Evolutionary conservation across 2,329 filamentous ascomycete genomes (phyloP).

Genomic region (Tolypocladium guangdongense): DNA sequence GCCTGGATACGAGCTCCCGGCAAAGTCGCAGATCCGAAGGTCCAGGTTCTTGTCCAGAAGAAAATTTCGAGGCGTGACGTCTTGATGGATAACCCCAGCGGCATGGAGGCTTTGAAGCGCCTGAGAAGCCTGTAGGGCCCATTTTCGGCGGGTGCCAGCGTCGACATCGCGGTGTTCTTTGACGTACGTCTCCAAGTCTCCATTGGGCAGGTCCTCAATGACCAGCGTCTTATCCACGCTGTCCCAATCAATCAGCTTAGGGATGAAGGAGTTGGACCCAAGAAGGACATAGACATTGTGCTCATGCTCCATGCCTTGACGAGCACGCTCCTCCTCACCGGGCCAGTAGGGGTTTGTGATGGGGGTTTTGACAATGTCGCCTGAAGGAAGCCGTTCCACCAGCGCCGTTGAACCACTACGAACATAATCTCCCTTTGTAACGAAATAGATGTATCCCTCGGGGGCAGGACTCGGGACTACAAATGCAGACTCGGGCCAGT

Average conservation of each 20-base stretch:
- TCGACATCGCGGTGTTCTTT: background rate
- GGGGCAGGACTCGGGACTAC: too few relatives aligned
- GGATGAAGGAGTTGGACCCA: constrained; percentile 3
- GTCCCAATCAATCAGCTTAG: constrained; percentile 8
- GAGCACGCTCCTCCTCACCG: too few relatives aligned
- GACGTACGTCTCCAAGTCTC: constrained; percentile 7
- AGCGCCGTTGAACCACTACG: too few relatives aligned
- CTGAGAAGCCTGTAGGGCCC: constrained; percentile 11
- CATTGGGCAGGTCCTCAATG: constrained; percentile 5
- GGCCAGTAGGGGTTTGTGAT: too few relatives aligned
- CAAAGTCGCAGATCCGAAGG: constrained; percentile 4
- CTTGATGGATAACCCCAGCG: constrained; percentile 22
- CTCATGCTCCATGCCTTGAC: constrained; percentile 5
- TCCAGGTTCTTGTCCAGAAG: constrained; percentile 15
- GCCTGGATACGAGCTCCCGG: constrained; percentile 4
- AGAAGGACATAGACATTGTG: constrained; percentile 6
- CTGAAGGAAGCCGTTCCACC: too few relatives aligned
- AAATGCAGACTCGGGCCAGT: too few relatives aligned
- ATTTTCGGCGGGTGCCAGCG: constrained; percentile 3
- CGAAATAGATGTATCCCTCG: too few relatives aligned
- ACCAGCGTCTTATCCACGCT: constrained; percentile 4
- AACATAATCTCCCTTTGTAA: too few relatives aligned
- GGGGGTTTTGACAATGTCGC: too few relatives aligned
- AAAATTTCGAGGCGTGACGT: constrained; percentile 24
- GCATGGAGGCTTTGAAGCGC: constrained; percentile 20